Conservation (phyloP, 768 basidiomycete species). For the Tulasnella sp. region DNA sequence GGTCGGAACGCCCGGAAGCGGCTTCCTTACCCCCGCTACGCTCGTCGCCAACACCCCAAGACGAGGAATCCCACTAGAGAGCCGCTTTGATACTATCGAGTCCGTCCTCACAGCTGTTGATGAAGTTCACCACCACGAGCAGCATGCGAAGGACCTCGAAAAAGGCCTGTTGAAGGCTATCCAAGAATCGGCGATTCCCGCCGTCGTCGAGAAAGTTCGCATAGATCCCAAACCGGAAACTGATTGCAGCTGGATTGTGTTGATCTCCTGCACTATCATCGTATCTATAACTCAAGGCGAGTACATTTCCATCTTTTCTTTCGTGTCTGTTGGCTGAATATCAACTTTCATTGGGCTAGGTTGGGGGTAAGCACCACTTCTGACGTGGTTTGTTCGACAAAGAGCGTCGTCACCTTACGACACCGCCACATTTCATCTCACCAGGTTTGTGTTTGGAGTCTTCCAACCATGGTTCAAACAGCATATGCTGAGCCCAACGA, state of each 20-base stretch:
- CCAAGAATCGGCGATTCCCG: neutral
- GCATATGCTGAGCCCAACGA: conserved; percentile 8
- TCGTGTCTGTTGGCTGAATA: neutral
- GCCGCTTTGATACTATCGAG: conserved; percentile 7
- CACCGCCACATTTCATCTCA: conserved; percentile 1
- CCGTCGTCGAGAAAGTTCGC: neutral
- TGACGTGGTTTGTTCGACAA: neutral
- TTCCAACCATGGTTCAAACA: conserved; percentile 26
- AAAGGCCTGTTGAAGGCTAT: neutral
- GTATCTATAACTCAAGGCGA: conserved; percentile 22
- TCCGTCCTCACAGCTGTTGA: neutral
- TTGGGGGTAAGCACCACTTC: conserved; percentile 18
- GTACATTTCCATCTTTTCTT: neutral
- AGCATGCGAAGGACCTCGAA: conserved; percentile 2
- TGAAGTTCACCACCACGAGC: neutral
- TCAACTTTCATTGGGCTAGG: neutral
- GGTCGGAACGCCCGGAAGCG: neutral
- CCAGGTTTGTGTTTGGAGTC: conserved; percentile 21
- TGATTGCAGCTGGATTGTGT: conserved; percentile 3
- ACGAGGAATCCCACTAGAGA: conserved; percentile 8
- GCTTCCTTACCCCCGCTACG: conserved; percentile 3
- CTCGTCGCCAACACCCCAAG: conserved; percentile 4
- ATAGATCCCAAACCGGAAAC: neutral
- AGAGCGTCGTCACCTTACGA: neutral
- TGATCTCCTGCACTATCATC: conserved; percentile 13